Evolutionary conservation across 2,329 filamentous ascomycete genomes (phyloP).

Genomic region (Conoideocrella luteorostrata): DNA sequence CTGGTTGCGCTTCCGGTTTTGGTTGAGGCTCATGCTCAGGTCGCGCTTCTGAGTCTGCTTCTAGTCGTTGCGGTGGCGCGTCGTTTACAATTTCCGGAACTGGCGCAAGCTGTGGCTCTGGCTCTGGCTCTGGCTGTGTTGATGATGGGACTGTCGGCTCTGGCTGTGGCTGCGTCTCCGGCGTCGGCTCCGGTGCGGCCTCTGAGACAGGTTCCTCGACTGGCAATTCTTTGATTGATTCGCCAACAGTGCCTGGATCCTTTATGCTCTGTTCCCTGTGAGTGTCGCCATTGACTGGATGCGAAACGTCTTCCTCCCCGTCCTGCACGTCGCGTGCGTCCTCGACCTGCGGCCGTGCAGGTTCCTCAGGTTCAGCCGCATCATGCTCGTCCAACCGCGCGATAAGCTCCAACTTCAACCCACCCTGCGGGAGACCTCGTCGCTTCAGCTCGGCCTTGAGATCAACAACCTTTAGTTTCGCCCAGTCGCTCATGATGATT

Average conservation of each 20-base stretch:
- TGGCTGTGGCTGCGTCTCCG: background rate
- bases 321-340: background rate
- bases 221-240: background rate
- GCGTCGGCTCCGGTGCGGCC: background rate
- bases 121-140: background rate
- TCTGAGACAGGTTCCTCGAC: background rate
- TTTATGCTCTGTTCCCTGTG: background rate
- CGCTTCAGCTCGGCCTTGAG: conserved; percentile 69
- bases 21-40: background rate
- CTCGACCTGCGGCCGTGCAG: background rate
- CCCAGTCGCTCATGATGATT: conserved; percentile 43
- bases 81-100: background rate
- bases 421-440: conserved; percentile 61
- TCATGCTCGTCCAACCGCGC: conserved; percentile 47
- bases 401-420: conserved; percentile 66
- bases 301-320: background rate
- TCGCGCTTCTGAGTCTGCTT: background rate
- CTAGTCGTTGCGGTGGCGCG: background rate
- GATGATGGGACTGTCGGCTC: background rate
- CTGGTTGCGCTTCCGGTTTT: background rate
- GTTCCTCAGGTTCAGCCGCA: background rate
- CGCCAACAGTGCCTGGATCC: conserved; percentile 3
- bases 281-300: conserved; percentile 1
- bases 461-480: conserved; percentile 64
- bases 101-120: background rate